Percentiles rank a stretch among this genome's conserved stretches.
Evolutionary conservation across 2,329 filamentous ascomycete species (phyloP).

Genomic region (Trichoderma pleuroti): DNA sequence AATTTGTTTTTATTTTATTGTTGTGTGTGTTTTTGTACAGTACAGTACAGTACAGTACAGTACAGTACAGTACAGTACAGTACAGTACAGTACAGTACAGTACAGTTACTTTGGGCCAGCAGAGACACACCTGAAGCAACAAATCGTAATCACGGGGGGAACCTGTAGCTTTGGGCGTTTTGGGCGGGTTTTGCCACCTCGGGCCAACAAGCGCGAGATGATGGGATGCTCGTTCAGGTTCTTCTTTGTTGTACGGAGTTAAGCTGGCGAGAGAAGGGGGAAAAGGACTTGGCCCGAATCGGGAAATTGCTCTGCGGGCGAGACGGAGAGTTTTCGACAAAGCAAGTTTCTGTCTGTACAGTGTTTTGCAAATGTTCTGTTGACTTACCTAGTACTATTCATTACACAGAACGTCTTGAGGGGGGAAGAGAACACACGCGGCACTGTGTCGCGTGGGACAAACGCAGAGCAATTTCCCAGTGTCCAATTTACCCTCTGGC

Average conservation of each 20-base stretch:
- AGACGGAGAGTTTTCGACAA: neutral
- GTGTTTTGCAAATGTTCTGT: neutral
- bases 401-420: neutral
- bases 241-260: neutral
- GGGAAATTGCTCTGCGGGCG: slow-evolving; percentile 7
- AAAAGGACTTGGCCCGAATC: neutral
- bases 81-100: no score
- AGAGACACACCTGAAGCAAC: neutral
- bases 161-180: neutral
- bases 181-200: neutral
- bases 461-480: neutral
- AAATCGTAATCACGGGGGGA: neutral
- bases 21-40: no score
- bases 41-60: no score
- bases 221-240: neutral
- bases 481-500: neutral
- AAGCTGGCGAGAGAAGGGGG: neutral
- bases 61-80: no score
- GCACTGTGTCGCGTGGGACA: slow-evolving; percentile 12
- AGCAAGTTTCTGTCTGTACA: neutral
- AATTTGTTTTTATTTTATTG: neutral
- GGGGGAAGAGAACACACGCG: neutral
- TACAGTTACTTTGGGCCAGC: neutral
- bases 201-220: neutral
- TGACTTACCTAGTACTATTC: no score